phyloP scores from a whole-genome alignment of 108 stramenopile genomes.

The Discostella stelligeroides region DNA sequence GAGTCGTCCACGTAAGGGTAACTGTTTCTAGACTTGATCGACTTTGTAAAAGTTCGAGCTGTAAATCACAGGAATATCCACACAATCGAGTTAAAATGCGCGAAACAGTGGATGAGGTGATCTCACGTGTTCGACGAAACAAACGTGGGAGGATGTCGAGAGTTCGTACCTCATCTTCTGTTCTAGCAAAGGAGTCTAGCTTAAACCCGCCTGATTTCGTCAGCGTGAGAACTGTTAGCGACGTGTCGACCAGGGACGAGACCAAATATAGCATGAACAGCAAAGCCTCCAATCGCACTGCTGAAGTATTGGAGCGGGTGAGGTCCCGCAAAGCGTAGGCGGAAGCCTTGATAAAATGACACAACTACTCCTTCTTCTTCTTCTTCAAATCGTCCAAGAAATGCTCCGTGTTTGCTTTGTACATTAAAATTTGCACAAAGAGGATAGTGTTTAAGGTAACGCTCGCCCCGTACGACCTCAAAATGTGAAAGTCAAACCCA shows the following conservation, averaged over 20 bases:
- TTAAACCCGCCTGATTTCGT: background rate
- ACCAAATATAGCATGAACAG: background rate
- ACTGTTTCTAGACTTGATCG: slow-evolving; percentile 16
- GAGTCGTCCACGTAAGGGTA: slow-evolving; percentile 18
- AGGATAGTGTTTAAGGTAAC: slow-evolving; percentile 58
- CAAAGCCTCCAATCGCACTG: slow-evolving; percentile 3
- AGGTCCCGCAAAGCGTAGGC: slow-evolving; percentile 1
- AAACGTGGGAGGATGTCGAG: slow-evolving; percentile 32
- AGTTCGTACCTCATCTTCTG: slow-evolving; percentile 2
- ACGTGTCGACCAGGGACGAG: background rate
- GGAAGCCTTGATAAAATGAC: no score
- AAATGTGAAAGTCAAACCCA: slow-evolving; percentile 69
- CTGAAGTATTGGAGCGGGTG: slow-evolving; percentile 4
- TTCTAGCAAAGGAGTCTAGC: background rate
- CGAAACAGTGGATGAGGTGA: slow-evolving; percentile 47
- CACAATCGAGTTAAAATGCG: slow-evolving; percentile 19
- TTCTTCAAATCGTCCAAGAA: slow-evolving; percentile 43
- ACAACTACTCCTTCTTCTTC: slow-evolving; percentile 53
- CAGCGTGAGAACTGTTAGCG: background rate
- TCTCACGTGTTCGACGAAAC: slow-evolving; percentile 34
- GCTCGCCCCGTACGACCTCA: slow-evolving; percentile 58
- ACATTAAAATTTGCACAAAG: slow-evolving; percentile 66
- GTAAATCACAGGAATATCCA: background rate
- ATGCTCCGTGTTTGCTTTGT: slow-evolving; percentile 58
- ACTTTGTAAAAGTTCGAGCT: background rate